Evolutionary conservation across 1,284 basidiomycete genomes (phyloP).

Genomic region (Cryptococcus deneoformans): DNA sequence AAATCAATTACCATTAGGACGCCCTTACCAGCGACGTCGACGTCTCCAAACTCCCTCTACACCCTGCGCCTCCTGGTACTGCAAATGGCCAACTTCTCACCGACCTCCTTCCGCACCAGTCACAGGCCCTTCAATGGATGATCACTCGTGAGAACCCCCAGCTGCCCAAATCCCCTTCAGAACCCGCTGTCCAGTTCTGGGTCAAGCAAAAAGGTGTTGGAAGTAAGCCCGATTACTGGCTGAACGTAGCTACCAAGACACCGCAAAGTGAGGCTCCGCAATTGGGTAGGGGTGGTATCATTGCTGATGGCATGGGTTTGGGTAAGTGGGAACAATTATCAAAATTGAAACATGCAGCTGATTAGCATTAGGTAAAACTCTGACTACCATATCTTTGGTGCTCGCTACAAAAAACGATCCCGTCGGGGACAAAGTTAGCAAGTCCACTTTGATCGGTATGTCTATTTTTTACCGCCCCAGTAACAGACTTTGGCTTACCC

Average conservation of each 20-base stretch:
- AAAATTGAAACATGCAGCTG: too few relatives aligned
- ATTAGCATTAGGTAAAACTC: slow-evolving; percentile 62
- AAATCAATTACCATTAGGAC: slow-evolving; percentile 22
- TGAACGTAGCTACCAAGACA: slow-evolving; percentile 71
- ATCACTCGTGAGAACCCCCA: slow-evolving; percentile 69
- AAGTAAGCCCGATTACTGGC: slow-evolving; percentile 34
- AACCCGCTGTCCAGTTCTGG: slow-evolving; percentile 86
- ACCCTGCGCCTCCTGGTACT: slow-evolving; percentile 63
- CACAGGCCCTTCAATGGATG: slow-evolving; percentile 61
- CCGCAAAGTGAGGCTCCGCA: slow-evolving; percentile 63
- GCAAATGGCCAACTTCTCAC: slow-evolving; percentile 63
- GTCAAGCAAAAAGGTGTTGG: slow-evolving; percentile 58
- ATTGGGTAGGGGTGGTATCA: slow-evolving; percentile 76
- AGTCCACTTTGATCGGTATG: slow-evolving; percentile 56
- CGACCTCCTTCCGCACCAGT: slow-evolving; percentile 73
- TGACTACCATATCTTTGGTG: slow-evolving; percentile 74
- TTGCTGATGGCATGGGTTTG: slow-evolving; percentile 85
- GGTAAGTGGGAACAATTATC: slow-evolving; percentile 17
- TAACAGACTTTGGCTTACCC: too few relatives aligned
- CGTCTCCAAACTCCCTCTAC: slow-evolving; percentile 33
- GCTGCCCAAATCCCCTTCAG: slow-evolving; percentile 62
- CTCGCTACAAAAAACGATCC: slow-evolving; percentile 68
- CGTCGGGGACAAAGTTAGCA: slow-evolving; percentile 56
- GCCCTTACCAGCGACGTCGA: slow-evolving; percentile 39
- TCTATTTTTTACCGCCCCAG: background rate